A percentile compares a stretch with the other conserved stretches of the same genome.
Evolutionary conservation across 2,329 filamentous ascomycete species (phyloP).

Genomic region (Trichoderma sp.): DNA sequence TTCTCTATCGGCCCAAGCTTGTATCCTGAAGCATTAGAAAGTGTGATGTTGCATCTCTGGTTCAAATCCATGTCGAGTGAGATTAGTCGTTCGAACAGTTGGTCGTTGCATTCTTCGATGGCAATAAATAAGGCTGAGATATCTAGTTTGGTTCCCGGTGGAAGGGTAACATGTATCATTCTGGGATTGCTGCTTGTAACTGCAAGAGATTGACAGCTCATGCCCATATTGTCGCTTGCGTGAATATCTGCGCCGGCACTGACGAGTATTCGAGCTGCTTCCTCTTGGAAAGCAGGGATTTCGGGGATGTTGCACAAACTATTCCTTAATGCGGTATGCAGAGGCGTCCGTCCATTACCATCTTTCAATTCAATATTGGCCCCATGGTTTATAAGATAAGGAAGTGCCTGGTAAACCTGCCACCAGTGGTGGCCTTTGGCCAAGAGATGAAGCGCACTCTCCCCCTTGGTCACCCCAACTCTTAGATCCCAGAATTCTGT

Average conservation of each 20-base stretch:
- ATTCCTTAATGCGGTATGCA: constrained; percentile 20
- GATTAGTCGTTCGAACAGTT: background rate
- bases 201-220: constrained; percentile 17
- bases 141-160: background rate
- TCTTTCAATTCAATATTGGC: constrained; percentile 21
- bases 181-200: constrained; percentile 17
- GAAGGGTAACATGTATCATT: background rate
- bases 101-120: background rate
- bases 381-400: constrained; percentile 23
- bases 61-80: background rate
- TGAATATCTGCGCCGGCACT: constrained; percentile 24
- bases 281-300: constrained; percentile 15
- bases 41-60: background rate
- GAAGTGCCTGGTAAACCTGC: constrained; percentile 26
- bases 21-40: background rate
- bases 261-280: constrained; percentile 23
- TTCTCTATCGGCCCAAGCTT: background rate
- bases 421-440: constrained; percentile 23
- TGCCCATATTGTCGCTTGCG: constrained; percentile 9
- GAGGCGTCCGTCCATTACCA: constrained; percentile 18
- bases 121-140: background rate
- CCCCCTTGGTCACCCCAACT: background rate
- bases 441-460: constrained; percentile 19
- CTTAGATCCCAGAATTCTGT: background rate
- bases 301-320: no score